A percentile compares a stretch with the other conserved stretches of the same genome.
Evolutionary conservation across 192 early-diverging fungal genomes (phyloP).

Genomic region (Gaertneriomyces semiglobifer): DNA sequence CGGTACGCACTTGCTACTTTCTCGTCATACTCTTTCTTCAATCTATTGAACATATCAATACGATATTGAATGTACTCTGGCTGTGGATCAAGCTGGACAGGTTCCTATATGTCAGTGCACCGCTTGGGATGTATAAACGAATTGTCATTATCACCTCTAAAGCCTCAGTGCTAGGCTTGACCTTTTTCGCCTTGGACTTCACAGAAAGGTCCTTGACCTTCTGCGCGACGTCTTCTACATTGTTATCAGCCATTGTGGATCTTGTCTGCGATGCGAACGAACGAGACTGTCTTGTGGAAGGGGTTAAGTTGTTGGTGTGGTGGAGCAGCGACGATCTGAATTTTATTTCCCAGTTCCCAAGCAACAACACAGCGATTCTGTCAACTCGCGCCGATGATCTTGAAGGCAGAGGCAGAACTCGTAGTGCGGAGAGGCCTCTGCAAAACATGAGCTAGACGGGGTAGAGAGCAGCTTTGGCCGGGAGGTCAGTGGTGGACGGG

Average conservation of each 20-base stretch:
- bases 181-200: constrained; percentile 23
- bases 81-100: constrained; percentile 53
- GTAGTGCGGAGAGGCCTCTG: too few species aligned
- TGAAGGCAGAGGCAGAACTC: neutral
- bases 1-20: constrained; percentile 54
- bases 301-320: neutral
- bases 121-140: neutral
- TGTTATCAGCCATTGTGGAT: neutral
- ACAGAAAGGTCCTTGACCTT: constrained; percentile 13
- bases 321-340: neutral
- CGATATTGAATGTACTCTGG: constrained; percentile 77
- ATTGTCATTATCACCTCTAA: neutral
- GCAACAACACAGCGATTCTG: neutral
- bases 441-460: too few species aligned
- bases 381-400: neutral
- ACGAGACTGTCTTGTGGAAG: neutral
- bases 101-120: constrained; percentile 14
- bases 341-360: neutral
- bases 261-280: neutral
- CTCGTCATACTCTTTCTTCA: constrained; percentile 65
- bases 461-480: too few species aligned
- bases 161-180: neutral
- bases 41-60: constrained; percentile 74
- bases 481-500: too few species aligned
- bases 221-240: constrained; percentile 7